phyloP scores from a whole-genome alignment of 1,284 basidiomycete genomes.

The Ustilago nuda region DNA sequence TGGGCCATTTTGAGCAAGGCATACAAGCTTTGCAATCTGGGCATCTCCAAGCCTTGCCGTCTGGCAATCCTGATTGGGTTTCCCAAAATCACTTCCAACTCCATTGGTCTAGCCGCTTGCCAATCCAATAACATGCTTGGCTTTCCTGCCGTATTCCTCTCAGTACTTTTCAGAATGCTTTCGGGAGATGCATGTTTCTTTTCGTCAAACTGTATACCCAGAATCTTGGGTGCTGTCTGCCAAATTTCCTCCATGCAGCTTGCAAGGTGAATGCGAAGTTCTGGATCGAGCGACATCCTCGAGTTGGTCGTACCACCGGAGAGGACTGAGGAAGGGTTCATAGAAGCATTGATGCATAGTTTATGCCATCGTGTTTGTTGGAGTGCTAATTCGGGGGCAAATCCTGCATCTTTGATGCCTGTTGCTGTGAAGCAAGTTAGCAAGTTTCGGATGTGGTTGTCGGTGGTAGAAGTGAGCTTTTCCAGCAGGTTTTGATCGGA shows the following conservation, averaged over 20 bases:
- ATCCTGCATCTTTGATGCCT: constrained; percentile 70
- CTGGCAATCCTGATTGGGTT: constrained; percentile 69
- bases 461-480: constrained; percentile 17
- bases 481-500: constrained; percentile 23
- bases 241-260: constrained; percentile 71
- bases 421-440: constrained; percentile 65
- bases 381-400: constrained; percentile 68
- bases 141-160: constrained; percentile 69
- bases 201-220: constrained; percentile 67
- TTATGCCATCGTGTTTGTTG: constrained; percentile 72
- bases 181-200: constrained; percentile 69
- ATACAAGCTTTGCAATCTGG: constrained; percentile 70
- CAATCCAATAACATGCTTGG: constrained; percentile 72
- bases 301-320: constrained; percentile 70
- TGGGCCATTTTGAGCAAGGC: constrained; percentile 70
- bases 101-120: constrained; percentile 69
- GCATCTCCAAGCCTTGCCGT: constrained; percentile 69
- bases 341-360: constrained; percentile 70
- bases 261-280: constrained; percentile 68
- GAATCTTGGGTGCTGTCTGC: constrained; percentile 67
- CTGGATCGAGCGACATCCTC: constrained; percentile 69
- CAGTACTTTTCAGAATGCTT: constrained; percentile 68
- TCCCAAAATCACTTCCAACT: constrained; percentile 70
- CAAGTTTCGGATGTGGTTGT: constrained; percentile 51
- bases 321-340: constrained; percentile 71